These are phyloP conservation scores for Hyaloperonospora brassicae DNA, from an alignment of 352 stramenopile species.

Conservation along the genomic window DNA sequence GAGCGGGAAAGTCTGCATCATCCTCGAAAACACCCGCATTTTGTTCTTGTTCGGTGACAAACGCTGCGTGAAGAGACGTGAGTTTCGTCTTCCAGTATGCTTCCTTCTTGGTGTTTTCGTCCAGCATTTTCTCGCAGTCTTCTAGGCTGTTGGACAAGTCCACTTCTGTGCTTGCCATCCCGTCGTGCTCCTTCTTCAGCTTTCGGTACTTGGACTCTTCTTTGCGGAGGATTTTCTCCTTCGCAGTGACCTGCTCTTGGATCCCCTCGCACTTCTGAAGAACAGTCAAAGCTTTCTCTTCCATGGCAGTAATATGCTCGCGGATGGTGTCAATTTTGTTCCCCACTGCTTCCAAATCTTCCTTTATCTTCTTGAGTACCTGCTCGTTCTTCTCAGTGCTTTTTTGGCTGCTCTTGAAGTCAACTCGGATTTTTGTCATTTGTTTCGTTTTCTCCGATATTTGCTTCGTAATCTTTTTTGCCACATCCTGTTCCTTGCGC, in stretches of 20 bases:
- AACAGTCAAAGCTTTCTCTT: constrained; percentile 89
- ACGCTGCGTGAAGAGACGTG: constrained; percentile 50
- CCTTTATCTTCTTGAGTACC: constrained; percentile 49
- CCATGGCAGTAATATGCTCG: constrained; percentile 86
- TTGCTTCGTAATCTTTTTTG: constrained; percentile 70
- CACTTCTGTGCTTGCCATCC: constrained; percentile 87
- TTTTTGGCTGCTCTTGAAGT: constrained; percentile 81
- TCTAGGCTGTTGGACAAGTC: constrained; percentile 91
- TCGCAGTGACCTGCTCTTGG: constrained; percentile 82
- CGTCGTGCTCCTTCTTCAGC: constrained; percentile 86
- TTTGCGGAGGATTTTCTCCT: constrained; percentile 72
- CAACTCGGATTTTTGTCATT: constrained; percentile 78
- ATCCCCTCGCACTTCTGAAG: constrained; percentile 88
- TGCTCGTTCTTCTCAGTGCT: constrained; percentile 63
- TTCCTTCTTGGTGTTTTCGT: constrained; percentile 88
- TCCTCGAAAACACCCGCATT: constrained; percentile 70
- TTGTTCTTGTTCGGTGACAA: constrained; percentile 60
- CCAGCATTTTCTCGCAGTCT: constrained; percentile 88
- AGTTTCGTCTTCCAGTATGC: constrained; percentile 80
- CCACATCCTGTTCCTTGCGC: constrained; percentile 89
- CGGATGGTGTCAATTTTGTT: constrained; percentile 81
- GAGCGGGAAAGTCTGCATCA: constrained; percentile 30
- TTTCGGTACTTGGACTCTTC: constrained; percentile 78
- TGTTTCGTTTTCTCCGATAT: constrained; percentile 87
- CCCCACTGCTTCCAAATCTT: constrained; percentile 68